Base-by-base conservation (phyloP, 768 basidiomycete genomes). In the Trametes cubensis region DNA sequence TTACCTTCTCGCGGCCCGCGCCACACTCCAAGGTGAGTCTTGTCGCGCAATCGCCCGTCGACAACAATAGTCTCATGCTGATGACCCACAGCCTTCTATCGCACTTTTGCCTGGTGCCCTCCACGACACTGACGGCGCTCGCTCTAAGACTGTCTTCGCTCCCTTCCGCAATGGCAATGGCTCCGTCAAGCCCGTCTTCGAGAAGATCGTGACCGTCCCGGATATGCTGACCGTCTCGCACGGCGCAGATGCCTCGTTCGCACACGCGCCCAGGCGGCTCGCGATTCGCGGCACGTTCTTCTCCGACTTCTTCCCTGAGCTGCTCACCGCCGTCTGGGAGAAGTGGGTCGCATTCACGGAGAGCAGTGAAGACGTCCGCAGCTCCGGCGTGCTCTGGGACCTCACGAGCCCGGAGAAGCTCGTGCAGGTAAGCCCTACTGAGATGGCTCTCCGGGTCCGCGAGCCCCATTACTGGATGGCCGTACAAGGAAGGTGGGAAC, bases 391-490 rank as follows among this genome's bases (percentile, higher is more conserved):
- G 20, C 38, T 67, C 4, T 67, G 61, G 58, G 67, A 67, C 58
- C 14, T 65, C 28, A 67, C 64, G 30, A 45, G 51, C 49, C 62
- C 64, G 5, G 62, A 30, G 23, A 55, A 47, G 46, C 55, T 67
- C 41, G 39, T 42, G 21, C 46, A 62, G 18, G 48, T 69, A 18
- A 23, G 28, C 23, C 39, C 26, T 11, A 49, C 26, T 1, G 65
- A 62, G 0, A 65, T 65, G 14, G 65, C 67, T 39, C 60, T 65
- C 28, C 49, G 55, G 47, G 18, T 48, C 28, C 62, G 67, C 28
- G 51, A 44, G 55, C 58, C 65, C 26, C 67, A 69, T 39, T 66
- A 64, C 54, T 69, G 65, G 65, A 62, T 66, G 58, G 67, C 65
- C 3, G 61, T 66, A 5, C 67, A 69, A 48, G 67, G 67, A 8